Percentiles rank a stretch among this genome's conserved stretches.
phyloP scores from a whole-genome alignment of 2,329 filamentous ascomycete genomes.

The Penicillium vulpinum region DNA sequence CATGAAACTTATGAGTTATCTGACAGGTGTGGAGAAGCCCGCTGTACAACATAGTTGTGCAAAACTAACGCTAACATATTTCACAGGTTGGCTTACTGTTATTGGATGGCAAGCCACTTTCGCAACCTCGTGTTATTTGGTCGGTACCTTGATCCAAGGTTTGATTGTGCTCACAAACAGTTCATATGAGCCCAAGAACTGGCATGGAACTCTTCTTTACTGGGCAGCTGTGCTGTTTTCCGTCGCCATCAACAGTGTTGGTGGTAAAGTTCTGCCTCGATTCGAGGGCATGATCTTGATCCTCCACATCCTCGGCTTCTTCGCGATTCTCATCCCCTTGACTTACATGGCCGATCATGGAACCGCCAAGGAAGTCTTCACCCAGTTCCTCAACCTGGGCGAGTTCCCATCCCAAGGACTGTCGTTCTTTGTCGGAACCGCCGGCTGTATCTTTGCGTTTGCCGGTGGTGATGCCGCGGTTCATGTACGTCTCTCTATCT shows the following conservation, averaged over 20 bases:
- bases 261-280: slow-evolving; percentile 46
- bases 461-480: slow-evolving; percentile 41
- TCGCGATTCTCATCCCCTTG: slow-evolving; percentile 53
- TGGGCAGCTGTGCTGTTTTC: slow-evolving; percentile 46
- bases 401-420: slow-evolving; percentile 46
- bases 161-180: slow-evolving; percentile 40
- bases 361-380: slow-evolving; percentile 47
- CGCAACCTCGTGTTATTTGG: slow-evolving; percentile 36
- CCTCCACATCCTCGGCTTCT: slow-evolving; percentile 55
- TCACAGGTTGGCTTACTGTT: slow-evolving; percentile 42
- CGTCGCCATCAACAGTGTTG: slow-evolving; percentile 47
- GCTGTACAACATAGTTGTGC: neutral
- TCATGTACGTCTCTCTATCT: slow-evolving; percentile 32
- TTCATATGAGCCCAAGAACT: slow-evolving; percentile 41
- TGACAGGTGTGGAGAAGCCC: slow-evolving; percentile 28
- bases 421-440: slow-evolving; percentile 41
- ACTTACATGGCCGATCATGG: slow-evolving; percentile 45
- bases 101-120: slow-evolving; percentile 48
- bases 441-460: slow-evolving; percentile 40
- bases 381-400: slow-evolving; percentile 50
- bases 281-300: slow-evolving; percentile 53
- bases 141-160: slow-evolving; percentile 39
- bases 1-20: slow-evolving; percentile 42
- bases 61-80: neutral
- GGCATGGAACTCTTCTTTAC: slow-evolving; percentile 53